Conservation (phyloP, 164 flowering plant species). For the Magnolia officinalis region DNA sequence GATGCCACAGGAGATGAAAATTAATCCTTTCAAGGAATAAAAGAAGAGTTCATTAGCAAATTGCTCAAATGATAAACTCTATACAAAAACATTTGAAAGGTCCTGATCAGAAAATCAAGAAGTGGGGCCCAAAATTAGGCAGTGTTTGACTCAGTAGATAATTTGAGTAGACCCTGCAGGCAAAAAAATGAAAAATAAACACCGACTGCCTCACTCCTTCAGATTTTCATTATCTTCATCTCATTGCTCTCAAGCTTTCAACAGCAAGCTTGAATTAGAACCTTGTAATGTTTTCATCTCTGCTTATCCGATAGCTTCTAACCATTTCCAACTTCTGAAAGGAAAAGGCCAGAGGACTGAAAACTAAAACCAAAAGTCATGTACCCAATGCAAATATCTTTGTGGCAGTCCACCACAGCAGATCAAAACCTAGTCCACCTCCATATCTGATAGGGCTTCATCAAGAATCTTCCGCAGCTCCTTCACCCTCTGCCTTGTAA, state of each 20-base stretch:
- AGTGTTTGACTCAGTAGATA: not conserved
- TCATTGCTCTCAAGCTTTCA: not conserved
- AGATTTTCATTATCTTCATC: not conserved
- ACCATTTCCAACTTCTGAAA: not conserved
- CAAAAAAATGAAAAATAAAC: not conserved
- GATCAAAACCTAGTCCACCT: conserved; percentile 43
- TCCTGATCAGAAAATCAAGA: not conserved
- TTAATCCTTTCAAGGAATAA: not conserved
- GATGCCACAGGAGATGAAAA: not conserved
- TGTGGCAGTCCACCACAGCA: not conserved
- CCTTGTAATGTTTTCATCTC: not conserved
- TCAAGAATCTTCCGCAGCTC: conserved; percentile 56
- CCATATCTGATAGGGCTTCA: conserved; percentile 69
- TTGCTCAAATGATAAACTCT: not conserved
- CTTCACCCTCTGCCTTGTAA: conserved; percentile 64
- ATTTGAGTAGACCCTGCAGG: not conserved
- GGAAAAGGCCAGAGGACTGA: not conserved
- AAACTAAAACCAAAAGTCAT: not conserved
- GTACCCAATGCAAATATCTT: not conserved
- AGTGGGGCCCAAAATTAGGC: not conserved
- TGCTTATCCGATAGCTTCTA: not conserved
- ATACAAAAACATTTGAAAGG: not conserved
- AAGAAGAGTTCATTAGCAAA: not conserved
- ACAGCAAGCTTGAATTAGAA: not conserved
- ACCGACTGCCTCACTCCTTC: not conserved